Conservation (phyloP, 1,284 basidiomycete genomes). For the Melampsora larici-populina region DNA sequence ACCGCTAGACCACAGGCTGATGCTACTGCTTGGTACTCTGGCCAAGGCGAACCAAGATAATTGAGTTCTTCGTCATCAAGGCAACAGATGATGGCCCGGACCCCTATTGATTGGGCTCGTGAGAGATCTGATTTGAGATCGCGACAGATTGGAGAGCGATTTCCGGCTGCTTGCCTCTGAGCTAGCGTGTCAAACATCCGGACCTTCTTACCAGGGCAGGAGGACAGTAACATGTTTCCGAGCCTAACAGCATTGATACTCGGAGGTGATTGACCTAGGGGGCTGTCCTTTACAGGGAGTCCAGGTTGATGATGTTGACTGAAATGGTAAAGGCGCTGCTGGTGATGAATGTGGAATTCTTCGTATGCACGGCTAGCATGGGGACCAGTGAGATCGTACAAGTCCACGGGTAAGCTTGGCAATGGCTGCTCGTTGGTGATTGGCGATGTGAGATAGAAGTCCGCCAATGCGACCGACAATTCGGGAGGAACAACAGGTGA, state of each 20-base stretch:
- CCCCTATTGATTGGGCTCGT: constrained; percentile 72
- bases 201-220: constrained; percentile 95
- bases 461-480: background rate
- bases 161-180: constrained; percentile 56
- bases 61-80: constrained; percentile 80
- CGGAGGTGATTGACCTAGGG: background rate
- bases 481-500: constrained; percentile 35
- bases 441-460: background rate
- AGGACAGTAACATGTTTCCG: constrained; percentile 86
- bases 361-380: background rate
- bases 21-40: constrained; percentile 67
- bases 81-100: constrained; percentile 80
- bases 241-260: constrained; percentile 53
- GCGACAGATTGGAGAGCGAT: constrained; percentile 76
- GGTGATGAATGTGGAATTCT: constrained; percentile 24
- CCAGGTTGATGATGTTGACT: background rate
- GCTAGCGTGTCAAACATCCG: constrained; percentile 60
- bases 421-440: background rate
- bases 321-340: background rate
- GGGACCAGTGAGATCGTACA: constrained; percentile 27
- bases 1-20: constrained; percentile 69
- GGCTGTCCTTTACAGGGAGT: background rate
- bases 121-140: constrained; percentile 73
- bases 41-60: constrained; percentile 78
- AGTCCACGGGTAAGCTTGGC: constrained; percentile 19